Conservation (phyloP, 1,139 yeast species). For the Protomyces pachydermus region DNA sequence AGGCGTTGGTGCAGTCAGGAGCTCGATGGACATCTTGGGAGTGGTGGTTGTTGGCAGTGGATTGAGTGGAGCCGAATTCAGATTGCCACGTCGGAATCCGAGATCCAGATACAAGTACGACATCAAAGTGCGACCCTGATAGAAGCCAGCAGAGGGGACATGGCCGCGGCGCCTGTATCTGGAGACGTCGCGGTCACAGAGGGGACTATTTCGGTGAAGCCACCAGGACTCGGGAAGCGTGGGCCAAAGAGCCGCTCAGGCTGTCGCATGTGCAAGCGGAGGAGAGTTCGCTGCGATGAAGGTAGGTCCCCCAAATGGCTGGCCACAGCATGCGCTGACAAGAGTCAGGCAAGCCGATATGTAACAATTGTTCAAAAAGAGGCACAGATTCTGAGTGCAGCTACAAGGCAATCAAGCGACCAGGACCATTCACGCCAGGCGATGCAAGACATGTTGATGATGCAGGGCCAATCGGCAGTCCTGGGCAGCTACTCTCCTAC, state of each 20-base stretch:
- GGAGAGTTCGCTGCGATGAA: neutral
- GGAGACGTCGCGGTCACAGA: too few species aligned
- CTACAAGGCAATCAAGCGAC: too few species aligned
- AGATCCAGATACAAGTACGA: too few species aligned
- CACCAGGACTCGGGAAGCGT: neutral
- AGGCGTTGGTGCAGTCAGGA: conserved; percentile 42
- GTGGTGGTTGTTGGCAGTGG: too few species aligned
- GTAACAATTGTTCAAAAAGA: neutral
- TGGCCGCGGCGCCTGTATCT: too few species aligned
- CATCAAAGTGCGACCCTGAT: too few species aligned
- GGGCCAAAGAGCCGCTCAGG: neutral
- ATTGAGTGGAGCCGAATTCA: too few species aligned
- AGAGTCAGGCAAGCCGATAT: neutral
- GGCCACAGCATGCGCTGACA: neutral
- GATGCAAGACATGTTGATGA: too few species aligned
- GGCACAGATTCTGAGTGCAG: neutral
- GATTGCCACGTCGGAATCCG: too few species aligned
- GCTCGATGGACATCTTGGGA: conserved; percentile 30
- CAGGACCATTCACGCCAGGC: too few species aligned
- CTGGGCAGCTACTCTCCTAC: neutral
- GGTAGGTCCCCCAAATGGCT: neutral
- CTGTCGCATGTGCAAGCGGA: neutral
- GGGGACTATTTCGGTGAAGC: neutral
- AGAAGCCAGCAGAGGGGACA: too few species aligned
- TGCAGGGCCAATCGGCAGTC: too few species aligned